phyloP scores from a whole-genome alignment of 2,329 filamentous ascomycete genomes.

The Thelonectria discophora region DNA sequence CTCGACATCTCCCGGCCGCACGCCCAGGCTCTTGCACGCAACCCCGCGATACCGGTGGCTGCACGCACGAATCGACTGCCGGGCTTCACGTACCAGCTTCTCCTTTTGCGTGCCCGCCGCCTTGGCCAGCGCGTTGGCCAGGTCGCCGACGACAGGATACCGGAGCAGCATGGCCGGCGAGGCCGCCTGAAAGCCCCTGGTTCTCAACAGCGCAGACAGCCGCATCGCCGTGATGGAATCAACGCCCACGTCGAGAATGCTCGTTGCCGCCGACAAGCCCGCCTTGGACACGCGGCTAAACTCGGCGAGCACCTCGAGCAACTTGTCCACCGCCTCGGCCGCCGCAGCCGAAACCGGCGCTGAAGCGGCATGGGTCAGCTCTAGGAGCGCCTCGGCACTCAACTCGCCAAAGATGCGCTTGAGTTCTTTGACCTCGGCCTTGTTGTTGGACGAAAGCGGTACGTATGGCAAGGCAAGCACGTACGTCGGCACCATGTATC shows the following conservation, averaged over 20 bases:
- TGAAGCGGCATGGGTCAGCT: conserved; percentile 52
- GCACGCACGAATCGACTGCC: conserved; percentile 70
- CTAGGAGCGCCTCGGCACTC: conserved; percentile 68
- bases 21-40: conserved; percentile 61
- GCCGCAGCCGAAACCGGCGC: conserved; percentile 43
- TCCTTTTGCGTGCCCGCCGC: conserved; percentile 20
- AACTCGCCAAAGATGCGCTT: conserved; percentile 71
- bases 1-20: conserved; percentile 67
- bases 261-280: conserved; percentile 65
- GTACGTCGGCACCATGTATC: conserved; percentile 92
- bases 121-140: conserved; percentile 51
- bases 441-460: conserved; percentile 89
- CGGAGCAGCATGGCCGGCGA: conserved; percentile 74
- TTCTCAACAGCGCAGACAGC: conserved; percentile 71
- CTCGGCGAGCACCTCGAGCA: conserved; percentile 64
- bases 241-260: conserved; percentile 84
- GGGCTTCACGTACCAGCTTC: conserved; percentile 55
- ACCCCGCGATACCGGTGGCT: conserved; percentile 66
- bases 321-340: conserved; percentile 51
- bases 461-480: conserved; percentile 76
- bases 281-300: conserved; percentile 58
- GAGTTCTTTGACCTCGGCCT: conserved; percentile 78
- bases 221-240: conserved; percentile 87
- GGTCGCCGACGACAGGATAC: conserved; percentile 60
- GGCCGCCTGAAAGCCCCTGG: conserved; percentile 66